These are phyloP conservation scores for Tieghemostelium lacteum DNA, from an alignment of 78 protist species.

Conservation along the genomic window DNA sequence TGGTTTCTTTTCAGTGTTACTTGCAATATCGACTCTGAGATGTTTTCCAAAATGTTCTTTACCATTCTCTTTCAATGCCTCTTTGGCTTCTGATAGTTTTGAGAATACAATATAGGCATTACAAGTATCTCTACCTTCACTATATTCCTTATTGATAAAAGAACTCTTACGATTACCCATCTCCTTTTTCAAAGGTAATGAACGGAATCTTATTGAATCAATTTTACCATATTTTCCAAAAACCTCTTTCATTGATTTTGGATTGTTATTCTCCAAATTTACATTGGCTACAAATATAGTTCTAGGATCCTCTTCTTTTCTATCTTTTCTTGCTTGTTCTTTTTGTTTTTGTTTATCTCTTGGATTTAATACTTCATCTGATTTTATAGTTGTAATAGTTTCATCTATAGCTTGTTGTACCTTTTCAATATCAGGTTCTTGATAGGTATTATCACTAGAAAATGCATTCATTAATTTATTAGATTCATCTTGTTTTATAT, in stretches of 20 bases:
- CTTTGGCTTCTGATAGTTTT: not conserved
- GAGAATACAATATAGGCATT: constrained; percentile 55
- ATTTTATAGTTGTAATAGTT: not conserved
- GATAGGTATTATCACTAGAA: constrained; percentile 8
- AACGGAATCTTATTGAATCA: constrained; percentile 37
- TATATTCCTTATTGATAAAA: constrained; percentile 41
- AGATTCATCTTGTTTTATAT: not conserved
- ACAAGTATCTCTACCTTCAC: constrained; percentile 50
- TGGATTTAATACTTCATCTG: constrained; percentile 10
- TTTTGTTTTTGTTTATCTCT: not conserved
- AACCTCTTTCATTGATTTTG: not conserved
- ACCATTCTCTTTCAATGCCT: constrained; percentile 32
- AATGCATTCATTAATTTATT: constrained; percentile 24
- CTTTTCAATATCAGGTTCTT: not conserved
- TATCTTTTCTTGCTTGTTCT: not conserved
- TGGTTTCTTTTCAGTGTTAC: constrained; percentile 4
- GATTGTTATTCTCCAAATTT: not conserved
- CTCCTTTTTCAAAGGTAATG: constrained; percentile 9
- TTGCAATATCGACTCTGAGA: constrained; percentile 50
- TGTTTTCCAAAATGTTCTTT: constrained; percentile 17
- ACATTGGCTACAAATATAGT: constrained; percentile 62
- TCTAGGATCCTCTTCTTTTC: constrained; percentile 16
- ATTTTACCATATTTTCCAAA: constrained; percentile 39
- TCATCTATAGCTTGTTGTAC: not conserved
- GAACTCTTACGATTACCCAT: constrained; percentile 51